Base-by-base conservation (phyloP, 768 basidiomycete species). In the Trametes cubensis region DNA sequence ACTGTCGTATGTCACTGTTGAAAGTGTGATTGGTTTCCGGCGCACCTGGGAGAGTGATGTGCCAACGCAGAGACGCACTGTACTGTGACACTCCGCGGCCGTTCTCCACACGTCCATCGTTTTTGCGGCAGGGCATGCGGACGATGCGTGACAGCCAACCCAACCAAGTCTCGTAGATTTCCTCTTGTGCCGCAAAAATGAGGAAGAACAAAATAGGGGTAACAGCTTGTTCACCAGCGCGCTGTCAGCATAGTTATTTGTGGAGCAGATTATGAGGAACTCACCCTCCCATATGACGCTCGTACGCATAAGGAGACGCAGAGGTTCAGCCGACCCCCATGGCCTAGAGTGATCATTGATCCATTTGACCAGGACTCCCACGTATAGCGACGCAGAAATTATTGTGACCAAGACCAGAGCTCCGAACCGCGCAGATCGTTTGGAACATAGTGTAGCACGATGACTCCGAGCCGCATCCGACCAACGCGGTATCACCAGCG, bases 181-280 rank as follows among this genome's bases (percentile, higher is more conserved):
- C 66, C 25, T 70, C 65, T 20, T 68, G 69, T 0, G 69, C 69
- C 3, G 62, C 65, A 57, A 70, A 70, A 18, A 70, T 67, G 28
- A 67, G 3, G 61, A 70, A 68, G 47, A 66, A 63, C 7, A 68
- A 52, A 2, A 65, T 23, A 2, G 65, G 65, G 0, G 65, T 63
- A 3, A 65, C 48, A 0, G 67, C 69, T 70, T 11, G 11, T 18
- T 21, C 3, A 21, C 38, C 5, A 7, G 23, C 1, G 11, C 5
- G 26, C 14, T 48, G 48, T 51, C 40, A n/a, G 11, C n/a, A 23
- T 20, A 26, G 1, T 5, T 38, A 48, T 26, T 6, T 21, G 18
- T 28, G 38, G 1, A n/a, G 11, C 30, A 3, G 3, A n/a, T 2
- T 3, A n/a, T n/a, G 17, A 21, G 3, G 11, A 4, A 58, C 69